A percentile compares a stretch with the other conserved stretches of the same genome.
Conservation (phyloP, 371 early-diverging fungal species). For the Globomyces sp. region DNA sequence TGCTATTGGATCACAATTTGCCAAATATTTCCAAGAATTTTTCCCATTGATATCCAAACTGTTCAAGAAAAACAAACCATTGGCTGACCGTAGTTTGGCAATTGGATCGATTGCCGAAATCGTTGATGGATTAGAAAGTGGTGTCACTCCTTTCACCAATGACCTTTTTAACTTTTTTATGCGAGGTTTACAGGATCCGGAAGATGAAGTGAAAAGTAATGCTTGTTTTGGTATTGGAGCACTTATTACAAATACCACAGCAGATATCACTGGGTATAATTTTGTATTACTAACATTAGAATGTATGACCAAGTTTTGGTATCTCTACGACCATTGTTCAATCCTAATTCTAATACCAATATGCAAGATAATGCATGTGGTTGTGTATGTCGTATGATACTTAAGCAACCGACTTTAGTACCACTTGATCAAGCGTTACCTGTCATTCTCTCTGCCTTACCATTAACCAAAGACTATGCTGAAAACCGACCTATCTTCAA, state of each 20-base stretch:
- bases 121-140: slow-evolving; percentile 67
- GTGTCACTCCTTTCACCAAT: slow-evolving; percentile 71
- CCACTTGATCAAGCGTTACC: slow-evolving; percentile 71
- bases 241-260: slow-evolving; percentile 63
- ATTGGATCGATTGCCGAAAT: slow-evolving; percentile 86
- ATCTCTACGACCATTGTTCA: slow-evolving; percentile 72
- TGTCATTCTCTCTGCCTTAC: slow-evolving; percentile 64
- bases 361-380: slow-evolving; percentile 87
- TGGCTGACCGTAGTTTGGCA: slow-evolving; percentile 84
- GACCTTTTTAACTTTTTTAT: slow-evolving; percentile 58
- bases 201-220: slow-evolving; percentile 81
- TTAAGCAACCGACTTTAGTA: slow-evolving; percentile 64
- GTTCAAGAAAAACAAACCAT: slow-evolving; percentile 69
- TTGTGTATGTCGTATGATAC: slow-evolving; percentile 77
- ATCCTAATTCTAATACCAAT: slow-evolving; percentile 60
- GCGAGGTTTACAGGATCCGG: slow-evolving; percentile 70
- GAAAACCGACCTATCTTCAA: slow-evolving; percentile 81
- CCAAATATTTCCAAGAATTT: slow-evolving; percentile 69
- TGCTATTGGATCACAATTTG: slow-evolving; percentile 71
- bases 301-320: slow-evolving; percentile 65
- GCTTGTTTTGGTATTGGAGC: slow-evolving; percentile 82
- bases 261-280: slow-evolving; percentile 46
- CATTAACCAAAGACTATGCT: slow-evolving; percentile 74
- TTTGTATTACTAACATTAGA: slow-evolving; percentile 34
- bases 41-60: slow-evolving; percentile 79